phyloP scores from a whole-genome alignment of 176 grass and related monocot species.

The Aegilops longissima region DNA sequence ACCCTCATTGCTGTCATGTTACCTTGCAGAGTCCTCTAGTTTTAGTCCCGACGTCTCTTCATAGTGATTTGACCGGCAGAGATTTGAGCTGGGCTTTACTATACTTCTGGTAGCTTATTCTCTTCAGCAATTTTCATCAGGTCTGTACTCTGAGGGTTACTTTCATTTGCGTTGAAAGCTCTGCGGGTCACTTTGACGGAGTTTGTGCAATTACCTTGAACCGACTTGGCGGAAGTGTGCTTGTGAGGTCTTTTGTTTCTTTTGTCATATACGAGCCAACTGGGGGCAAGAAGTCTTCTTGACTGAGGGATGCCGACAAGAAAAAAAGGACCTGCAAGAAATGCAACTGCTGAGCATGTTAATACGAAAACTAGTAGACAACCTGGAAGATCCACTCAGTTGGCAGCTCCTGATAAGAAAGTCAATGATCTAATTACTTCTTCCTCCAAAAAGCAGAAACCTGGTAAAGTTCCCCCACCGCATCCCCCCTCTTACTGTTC shows the following conservation, averaged over 20 bases:
- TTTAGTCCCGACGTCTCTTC: neutral
- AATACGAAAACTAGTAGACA: slow-evolving; percentile 38
- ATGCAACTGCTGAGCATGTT: slow-evolving; percentile 45
- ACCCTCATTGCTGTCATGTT: neutral
- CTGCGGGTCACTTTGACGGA: neutral
- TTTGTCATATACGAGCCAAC: neutral
- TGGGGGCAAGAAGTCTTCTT: slow-evolving; percentile 16
- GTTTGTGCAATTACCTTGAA: neutral
- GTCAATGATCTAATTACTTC: slow-evolving; percentile 88
- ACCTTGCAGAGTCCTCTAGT: neutral
- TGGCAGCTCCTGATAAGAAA: slow-evolving; percentile 66
- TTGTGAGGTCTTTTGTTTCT: neutral
- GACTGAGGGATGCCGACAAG: slow-evolving; percentile 70
- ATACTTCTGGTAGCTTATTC: neutral
- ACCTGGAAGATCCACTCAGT: slow-evolving; percentile 51
- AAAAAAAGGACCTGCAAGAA: slow-evolving; percentile 64
- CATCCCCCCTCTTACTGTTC: neutral
- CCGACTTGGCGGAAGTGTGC: neutral
- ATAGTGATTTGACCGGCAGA: neutral
- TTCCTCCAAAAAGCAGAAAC: slow-evolving; percentile 79
- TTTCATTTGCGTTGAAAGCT: neutral
- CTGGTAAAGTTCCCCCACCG: slow-evolving; percentile 37
- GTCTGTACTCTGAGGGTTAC: neutral
- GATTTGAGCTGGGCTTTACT: neutral
- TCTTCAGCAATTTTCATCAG: neutral